These are phyloP conservation scores for Passalora sequoiae DNA, from an alignment of 2,329 filamentous ascomycete species.

Conservation along the genomic window DNA sequence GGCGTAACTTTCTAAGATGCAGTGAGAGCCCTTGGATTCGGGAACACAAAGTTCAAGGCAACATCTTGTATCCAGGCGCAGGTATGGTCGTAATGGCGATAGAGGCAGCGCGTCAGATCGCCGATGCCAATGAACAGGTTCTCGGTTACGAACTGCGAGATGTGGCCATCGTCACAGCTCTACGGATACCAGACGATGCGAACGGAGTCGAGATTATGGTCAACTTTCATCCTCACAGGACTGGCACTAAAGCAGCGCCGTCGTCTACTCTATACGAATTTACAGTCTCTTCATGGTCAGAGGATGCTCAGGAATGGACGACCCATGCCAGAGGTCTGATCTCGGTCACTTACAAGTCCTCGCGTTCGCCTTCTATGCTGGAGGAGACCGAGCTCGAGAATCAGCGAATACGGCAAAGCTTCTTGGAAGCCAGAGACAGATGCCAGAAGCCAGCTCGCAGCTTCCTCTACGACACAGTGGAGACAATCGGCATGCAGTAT, in stretches of 20 bases:
- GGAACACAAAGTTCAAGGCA: slow-evolving; percentile 12
- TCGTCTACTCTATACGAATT: slow-evolving; percentile 6
- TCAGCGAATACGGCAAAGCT: neutral
- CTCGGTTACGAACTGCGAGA: slow-evolving; percentile 13
- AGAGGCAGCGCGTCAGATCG: slow-evolving; percentile 12
- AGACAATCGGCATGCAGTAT: slow-evolving; percentile 15
- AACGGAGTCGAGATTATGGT: slow-evolving; percentile 10
- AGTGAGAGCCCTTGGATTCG: slow-evolving; percentile 14
- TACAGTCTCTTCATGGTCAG: slow-evolving; percentile 5
- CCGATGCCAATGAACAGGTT: slow-evolving; percentile 1
- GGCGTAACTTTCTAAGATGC: slow-evolving; percentile 12
- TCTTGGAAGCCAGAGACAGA: neutral
- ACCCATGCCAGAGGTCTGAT: slow-evolving; percentile 5
- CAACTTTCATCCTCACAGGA: slow-evolving; percentile 5
- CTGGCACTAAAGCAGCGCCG: slow-evolving; percentile 1
- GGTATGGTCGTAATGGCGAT: slow-evolving; percentile 13
- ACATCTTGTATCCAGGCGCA: slow-evolving; percentile 12
- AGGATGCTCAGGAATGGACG: slow-evolving; percentile 7
- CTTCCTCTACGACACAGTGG: slow-evolving; percentile 10
- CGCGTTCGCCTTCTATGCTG: neutral
- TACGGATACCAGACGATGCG: slow-evolving; percentile 6
- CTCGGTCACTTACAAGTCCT: slow-evolving; percentile 5
- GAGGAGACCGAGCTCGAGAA: neutral
- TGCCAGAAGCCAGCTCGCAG: slow-evolving; percentile 1
- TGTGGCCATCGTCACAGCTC: slow-evolving; percentile 7